Base-by-base conservation (phyloP, 805 yeast genomes). In the Candida boleticola region DNA sequence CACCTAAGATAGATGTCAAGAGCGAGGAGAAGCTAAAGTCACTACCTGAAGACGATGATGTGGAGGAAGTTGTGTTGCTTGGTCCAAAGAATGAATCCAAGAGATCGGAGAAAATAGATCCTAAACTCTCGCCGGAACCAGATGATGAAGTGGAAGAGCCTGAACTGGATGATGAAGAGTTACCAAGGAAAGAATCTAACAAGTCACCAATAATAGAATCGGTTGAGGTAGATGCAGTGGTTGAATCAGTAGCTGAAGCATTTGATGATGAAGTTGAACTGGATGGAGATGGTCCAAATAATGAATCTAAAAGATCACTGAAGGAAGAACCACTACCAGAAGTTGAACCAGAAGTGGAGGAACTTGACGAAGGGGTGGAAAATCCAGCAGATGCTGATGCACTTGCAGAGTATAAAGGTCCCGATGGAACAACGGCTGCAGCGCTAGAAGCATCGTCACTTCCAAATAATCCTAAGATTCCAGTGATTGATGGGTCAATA, bases 111-210 rank as follows among this genome's bases (percentile, higher is more conserved):
- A 49, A 36, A 22, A 41, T 19, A 17, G 26, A 21, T 17, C 35
- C 29, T 20, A 39, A 23, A 9, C 33, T 3, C 13, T 16, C 33
- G 5, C 26, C 13, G 10, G 42, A 18, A 6, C 20, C 16, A 11
- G 42, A 14, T 13, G 44, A 25, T 10, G 53, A 22, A 26, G 48
- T 17, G 20, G 47, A 22, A 16, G 29, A 29, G 11, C 27, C 4
- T 7, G 41, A 38, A 11, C 20, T 18, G 27, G 39, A 36, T 5
- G 30, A 25, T 3, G 30, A 14, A 25, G 32, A 26, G 16, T 25
- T 18, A 9, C 51, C 51, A n/a, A 53, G 38, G 23, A 51, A 29
- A 20, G 38, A 43, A 20, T 42, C 49, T 32, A 51, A 38, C 18
- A 46, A 29, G 5, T 40, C 44, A 16, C 35, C 49, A 17, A 43